Percentiles rank a stretch among this genome's conserved stretches.
phyloP scores from a whole-genome alignment of 768 basidiomycete genomes.

The Mycena belliarum region DNA sequence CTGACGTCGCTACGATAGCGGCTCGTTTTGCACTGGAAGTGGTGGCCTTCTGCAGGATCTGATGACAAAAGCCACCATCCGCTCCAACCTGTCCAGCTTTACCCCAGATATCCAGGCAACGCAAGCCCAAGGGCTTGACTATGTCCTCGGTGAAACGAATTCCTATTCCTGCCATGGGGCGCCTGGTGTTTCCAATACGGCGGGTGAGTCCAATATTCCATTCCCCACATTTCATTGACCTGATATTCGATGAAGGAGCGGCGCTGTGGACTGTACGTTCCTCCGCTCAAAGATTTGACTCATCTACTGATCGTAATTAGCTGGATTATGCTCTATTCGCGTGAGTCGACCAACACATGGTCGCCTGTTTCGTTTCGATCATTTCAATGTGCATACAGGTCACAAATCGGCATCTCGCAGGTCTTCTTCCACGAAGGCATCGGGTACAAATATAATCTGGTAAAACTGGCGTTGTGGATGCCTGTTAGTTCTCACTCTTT shows the following conservation, averaged over 20 bases:
- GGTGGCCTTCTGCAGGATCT: slow-evolving; percentile 58
- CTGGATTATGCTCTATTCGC: slow-evolving; percentile 67
- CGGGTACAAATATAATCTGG: slow-evolving; percentile 72
- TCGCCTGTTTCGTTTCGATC: background rate
- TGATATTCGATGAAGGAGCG: slow-evolving; percentile 34
- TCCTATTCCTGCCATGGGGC: slow-evolving; percentile 43
- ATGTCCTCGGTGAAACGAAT: slow-evolving; percentile 66
- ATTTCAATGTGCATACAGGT: slow-evolving; percentile 22
- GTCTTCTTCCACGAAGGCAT: slow-evolving; percentile 68
- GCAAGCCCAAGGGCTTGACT: slow-evolving; percentile 46
- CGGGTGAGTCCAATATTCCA: slow-evolving; percentile 29
- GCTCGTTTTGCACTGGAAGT: slow-evolving; percentile 60
- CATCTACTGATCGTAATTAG: background rate
- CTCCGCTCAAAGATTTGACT: background rate
- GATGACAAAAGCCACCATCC: slow-evolving; percentile 61
- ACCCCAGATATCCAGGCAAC: slow-evolving; percentile 55
- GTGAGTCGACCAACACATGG: slow-evolving; percentile 21
- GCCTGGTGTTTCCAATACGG: slow-evolving; percentile 64
- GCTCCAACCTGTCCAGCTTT: slow-evolving; percentile 57
- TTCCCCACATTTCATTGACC: no score
- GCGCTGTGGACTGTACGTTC: slow-evolving; percentile 53
- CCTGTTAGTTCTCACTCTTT: background rate
- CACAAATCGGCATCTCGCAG: slow-evolving; percentile 53
- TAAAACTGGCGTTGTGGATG: slow-evolving; percentile 25
- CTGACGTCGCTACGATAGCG: slow-evolving; percentile 39